Conservation (phyloP, 148 eudicot genomes). For the Camellia lanceoleosa region DNA sequence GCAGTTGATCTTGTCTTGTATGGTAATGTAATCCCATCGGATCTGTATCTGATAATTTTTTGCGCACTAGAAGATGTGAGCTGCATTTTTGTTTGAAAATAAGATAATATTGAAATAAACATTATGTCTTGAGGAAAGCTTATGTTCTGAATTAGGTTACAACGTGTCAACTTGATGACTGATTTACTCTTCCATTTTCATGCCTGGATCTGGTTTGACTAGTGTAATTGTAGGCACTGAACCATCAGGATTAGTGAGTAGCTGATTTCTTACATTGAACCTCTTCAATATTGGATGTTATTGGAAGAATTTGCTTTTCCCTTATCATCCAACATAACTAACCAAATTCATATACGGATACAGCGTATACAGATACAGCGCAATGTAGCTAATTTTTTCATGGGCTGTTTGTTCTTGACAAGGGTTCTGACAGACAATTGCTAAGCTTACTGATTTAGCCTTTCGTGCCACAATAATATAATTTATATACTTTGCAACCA, state of each 20-base stretch:
- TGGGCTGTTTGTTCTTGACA: not conserved
- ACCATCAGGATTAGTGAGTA: constrained; percentile 4
- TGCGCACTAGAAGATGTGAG: not conserved
- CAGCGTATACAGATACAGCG: not conserved
- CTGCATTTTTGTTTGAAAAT: not conserved
- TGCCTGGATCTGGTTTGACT: constrained; percentile 5
- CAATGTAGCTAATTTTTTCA: too few relatives aligned
- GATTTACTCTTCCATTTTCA: not conserved
- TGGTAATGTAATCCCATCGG: too few relatives aligned
- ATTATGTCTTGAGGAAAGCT: not conserved
- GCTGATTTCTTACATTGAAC: not conserved
- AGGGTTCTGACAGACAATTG: not conserved
- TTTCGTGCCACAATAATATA: not conserved
- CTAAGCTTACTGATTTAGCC: not conserved
- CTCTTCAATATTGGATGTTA: not conserved
- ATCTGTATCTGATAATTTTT: not conserved
- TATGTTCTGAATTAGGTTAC: not conserved
- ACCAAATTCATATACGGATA: not conserved
- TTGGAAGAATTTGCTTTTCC: not conserved
- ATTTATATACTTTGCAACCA: not conserved
- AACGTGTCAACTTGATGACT: not conserved
- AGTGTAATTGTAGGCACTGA: not conserved
- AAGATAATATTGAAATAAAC: not conserved
- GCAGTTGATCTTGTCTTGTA: not conserved
- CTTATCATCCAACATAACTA: not conserved